Percentiles rank a stretch among this genome's conserved stretches.
Evolutionary conservation across 2,329 filamentous ascomycete genomes (phyloP).

Genomic region (Pseudogymnoascus sp.): DNA sequence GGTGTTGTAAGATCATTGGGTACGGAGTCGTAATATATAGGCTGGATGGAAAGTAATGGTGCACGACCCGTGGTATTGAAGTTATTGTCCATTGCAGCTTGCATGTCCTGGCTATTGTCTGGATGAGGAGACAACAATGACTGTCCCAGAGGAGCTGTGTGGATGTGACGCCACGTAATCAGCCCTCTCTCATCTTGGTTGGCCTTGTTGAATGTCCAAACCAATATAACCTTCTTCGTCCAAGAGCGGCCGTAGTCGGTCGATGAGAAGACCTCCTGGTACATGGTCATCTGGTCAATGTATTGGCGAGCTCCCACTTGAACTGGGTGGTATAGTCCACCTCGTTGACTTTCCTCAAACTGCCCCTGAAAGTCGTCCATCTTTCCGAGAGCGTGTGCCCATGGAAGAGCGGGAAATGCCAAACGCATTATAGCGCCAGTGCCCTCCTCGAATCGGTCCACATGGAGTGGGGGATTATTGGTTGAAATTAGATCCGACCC

Average conservation of each 20-base stretch:
- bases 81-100: not conserved
- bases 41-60: not conserved
- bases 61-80: not conserved
- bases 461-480: constrained; percentile 13
- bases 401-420: constrained; percentile 25
- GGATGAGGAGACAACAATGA: constrained; percentile 27
- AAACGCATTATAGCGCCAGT: constrained; percentile 22
- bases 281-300: constrained; percentile 57
- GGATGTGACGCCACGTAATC: constrained; percentile 55
- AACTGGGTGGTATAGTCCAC: constrained; percentile 32
- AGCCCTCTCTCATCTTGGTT: constrained; percentile 45
- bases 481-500: constrained; percentile 32
- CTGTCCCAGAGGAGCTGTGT: constrained; percentile 19
- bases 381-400: constrained; percentile 26
- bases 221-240: constrained; percentile 52
- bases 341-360: constrained; percentile 40
- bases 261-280: constrained; percentile 58
- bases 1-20: not conserved
- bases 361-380: constrained; percentile 22
- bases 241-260: constrained; percentile 41
- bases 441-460: constrained; percentile 14
- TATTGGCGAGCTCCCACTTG: constrained; percentile 44
- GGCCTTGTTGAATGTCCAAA: constrained; percentile 56
- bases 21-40: not conserved
- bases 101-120: not conserved